A percentile compares a stretch with the other conserved stretches of the same genome.
These are phyloP conservation scores for Jatropha curcas DNA, from an alignment of 345 rosid species.

Conservation along the genomic window DNA sequence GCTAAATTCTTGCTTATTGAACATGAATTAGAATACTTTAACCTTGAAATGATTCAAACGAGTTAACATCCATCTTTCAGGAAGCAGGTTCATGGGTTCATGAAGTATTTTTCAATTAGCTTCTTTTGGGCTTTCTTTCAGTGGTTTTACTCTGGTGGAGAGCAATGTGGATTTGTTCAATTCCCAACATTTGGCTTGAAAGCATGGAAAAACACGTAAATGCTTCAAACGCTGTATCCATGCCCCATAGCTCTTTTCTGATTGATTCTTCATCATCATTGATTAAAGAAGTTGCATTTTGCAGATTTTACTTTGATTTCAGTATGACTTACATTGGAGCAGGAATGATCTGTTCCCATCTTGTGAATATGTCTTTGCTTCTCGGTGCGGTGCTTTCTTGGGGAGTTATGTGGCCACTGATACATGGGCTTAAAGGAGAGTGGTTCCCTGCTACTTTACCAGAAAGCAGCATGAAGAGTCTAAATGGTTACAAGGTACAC, in stretches of 20 bases:
- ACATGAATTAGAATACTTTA: background rate
- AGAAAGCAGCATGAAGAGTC: conserved; percentile 80
- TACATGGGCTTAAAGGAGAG: conserved; percentile 58
- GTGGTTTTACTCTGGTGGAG: conserved; percentile 81
- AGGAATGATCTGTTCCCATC: conserved; percentile 97
- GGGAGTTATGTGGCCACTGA: conserved; percentile 97
- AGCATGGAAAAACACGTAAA: conserved; percentile 82
- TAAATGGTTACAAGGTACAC: conserved; percentile 81
- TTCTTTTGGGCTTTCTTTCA: conserved; percentile 87
- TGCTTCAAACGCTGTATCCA: conserved; percentile 12
- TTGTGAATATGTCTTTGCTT: conserved; percentile 85
- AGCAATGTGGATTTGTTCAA: conserved; percentile 65
- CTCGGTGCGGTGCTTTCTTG: conserved; percentile 86
- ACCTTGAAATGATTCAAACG: background rate
- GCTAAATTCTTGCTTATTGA: conserved; percentile 8
- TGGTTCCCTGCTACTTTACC: conserved; percentile 64
- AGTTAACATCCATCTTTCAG: conserved; percentile 38
- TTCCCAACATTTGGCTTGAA: conserved; percentile 80
- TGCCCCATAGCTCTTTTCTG: background rate
- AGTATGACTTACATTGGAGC: conserved; percentile 89
- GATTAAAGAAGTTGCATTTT: conserved; percentile 24
- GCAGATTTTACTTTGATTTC: conserved; percentile 91
- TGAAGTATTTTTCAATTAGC: conserved; percentile 62
- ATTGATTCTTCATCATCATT: conserved; percentile 7
- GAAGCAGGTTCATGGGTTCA: conserved; percentile 74